These are phyloP conservation scores for Lactarius quietus DNA, from an alignment of 768 basidiomycete genomes.

Conservation along the genomic window DNA sequence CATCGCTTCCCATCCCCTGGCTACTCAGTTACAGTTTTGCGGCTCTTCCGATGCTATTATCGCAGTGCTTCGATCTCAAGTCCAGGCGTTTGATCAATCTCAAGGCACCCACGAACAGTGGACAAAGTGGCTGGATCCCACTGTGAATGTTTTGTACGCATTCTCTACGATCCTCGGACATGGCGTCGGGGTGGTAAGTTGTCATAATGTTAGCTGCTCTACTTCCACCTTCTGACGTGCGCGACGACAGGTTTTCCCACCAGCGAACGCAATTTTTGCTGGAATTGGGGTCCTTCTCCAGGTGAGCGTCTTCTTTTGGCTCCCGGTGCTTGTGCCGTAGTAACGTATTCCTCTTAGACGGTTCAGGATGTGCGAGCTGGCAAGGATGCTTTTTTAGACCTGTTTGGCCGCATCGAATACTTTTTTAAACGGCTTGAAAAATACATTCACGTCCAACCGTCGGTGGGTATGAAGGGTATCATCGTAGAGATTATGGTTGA, in stretches of 20 bases:
- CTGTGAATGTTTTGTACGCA: background rate
- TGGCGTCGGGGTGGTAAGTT: background rate
- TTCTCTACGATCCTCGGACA: background rate
- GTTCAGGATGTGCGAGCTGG: background rate
- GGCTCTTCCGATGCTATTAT: background rate
- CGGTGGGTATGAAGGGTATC: background rate
- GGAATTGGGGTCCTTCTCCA: background rate
- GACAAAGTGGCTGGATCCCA: background rate
- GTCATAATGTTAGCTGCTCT: background rate
- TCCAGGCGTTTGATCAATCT: background rate
- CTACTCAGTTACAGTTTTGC: background rate
- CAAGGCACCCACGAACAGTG: background rate
- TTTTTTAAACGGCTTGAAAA: background rate
- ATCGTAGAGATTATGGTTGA: background rate
- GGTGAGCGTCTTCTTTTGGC: background rate
- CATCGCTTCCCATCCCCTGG: background rate
- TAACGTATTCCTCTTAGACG: background rate
- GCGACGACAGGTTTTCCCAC: background rate
- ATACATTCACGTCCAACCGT: background rate
- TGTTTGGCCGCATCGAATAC: background rate
- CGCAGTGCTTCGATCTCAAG: background rate
- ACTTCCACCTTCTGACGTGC: background rate
- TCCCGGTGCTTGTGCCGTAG: background rate
- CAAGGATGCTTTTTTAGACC: background rate
- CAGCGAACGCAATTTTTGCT: background rate